Evolutionary conservation across 495 filamentous ascomycete genomes (phyloP).

Genomic region (Aspergillus asperescens): DNA sequence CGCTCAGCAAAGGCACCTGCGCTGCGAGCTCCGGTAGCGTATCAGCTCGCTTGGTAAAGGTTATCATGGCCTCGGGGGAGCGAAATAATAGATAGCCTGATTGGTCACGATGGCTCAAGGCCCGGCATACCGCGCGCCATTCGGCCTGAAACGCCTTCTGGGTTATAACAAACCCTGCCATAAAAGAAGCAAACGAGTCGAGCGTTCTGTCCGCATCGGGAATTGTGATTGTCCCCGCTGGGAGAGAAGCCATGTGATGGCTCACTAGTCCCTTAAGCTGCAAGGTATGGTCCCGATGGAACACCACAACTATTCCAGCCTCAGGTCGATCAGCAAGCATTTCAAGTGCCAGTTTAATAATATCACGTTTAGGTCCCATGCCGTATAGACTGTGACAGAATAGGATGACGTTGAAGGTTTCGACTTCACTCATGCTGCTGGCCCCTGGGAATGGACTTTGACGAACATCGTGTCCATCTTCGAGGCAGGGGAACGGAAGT

Average conservation of each 20-base stretch:
- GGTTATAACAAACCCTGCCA: slow-evolving; percentile 46
- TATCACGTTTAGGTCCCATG: slow-evolving; percentile 46
- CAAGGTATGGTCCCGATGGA: slow-evolving; percentile 47
- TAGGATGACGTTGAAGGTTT: slow-evolving; percentile 52
- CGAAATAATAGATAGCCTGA: slow-evolving; percentile 47
- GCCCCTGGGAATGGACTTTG: slow-evolving; percentile 39
- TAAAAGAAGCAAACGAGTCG: slow-evolving; percentile 50
- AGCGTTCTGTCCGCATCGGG: slow-evolving; percentile 44
- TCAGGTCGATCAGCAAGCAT: slow-evolving; percentile 46
- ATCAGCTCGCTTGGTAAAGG: slow-evolving; percentile 48
- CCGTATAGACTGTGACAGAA: slow-evolving; percentile 64
- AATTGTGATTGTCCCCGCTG: slow-evolving; percentile 44
- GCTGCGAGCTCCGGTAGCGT: slow-evolving; percentile 43
- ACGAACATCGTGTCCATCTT: slow-evolving; percentile 35
- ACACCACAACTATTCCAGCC: slow-evolving; percentile 48
- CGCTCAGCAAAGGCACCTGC: slow-evolving; percentile 42
- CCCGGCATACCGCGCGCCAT: slow-evolving; percentile 51
- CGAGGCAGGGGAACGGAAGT: too few relatives aligned
- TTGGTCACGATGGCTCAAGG: slow-evolving; percentile 41
- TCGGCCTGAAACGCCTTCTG: slow-evolving; percentile 32
- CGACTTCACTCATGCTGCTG: slow-evolving; percentile 16
- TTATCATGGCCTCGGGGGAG: slow-evolving; percentile 47
- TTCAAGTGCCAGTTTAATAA: slow-evolving; percentile 45
- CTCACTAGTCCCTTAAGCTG: slow-evolving; percentile 47
- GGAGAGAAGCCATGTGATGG: slow-evolving; percentile 48